Percentiles rank a stretch among this genome's conserved stretches.
Conservation (phyloP, 208 protist genomes). For the Trypanosoma brucei region DNA sequence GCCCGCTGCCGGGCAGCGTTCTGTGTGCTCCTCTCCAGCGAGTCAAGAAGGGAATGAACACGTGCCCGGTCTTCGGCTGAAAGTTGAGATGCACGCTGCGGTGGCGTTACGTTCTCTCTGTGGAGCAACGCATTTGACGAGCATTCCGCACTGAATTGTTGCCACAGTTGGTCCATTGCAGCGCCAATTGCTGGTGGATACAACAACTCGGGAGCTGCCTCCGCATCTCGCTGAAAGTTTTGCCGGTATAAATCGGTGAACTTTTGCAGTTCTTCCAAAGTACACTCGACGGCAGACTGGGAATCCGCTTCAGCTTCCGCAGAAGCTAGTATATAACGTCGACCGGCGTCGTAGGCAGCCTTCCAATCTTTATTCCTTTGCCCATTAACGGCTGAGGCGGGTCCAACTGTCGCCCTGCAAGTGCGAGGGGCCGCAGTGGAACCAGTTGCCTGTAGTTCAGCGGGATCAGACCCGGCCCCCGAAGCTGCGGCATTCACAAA, state of each 20-base stretch:
- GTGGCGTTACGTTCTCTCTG: neutral
- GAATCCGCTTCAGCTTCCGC: neutral
- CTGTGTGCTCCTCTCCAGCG: conserved; percentile 6
- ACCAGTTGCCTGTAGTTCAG: too few species aligned
- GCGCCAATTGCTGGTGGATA: neutral
- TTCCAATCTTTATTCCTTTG: conserved; percentile 12
- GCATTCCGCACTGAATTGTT: neutral
- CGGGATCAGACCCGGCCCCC: too few species aligned
- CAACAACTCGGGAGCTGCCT: neutral
- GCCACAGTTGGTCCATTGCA: conserved; percentile 9
- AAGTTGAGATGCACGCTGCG: neutral
- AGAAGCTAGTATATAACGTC: conserved; percentile 11
- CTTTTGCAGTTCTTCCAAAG: neutral
- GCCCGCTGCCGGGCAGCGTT: neutral
- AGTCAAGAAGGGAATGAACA: conserved; percentile 13
- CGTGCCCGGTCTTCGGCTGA: conserved; percentile 4
- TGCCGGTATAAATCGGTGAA: conserved; percentile 14
- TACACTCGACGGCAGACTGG: neutral
- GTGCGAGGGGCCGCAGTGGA: too few species aligned
- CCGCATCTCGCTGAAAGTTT: neutral
- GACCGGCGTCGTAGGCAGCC: conserved; percentile 13
- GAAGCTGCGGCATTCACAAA: conserved; percentile 6
- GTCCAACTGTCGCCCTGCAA: too few species aligned
- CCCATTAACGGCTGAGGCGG: neutral
- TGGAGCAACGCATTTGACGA: neutral